Base-by-base conservation (phyloP, 2,329 filamentous ascomycete species). In the Pezicula carpinea region DNA sequence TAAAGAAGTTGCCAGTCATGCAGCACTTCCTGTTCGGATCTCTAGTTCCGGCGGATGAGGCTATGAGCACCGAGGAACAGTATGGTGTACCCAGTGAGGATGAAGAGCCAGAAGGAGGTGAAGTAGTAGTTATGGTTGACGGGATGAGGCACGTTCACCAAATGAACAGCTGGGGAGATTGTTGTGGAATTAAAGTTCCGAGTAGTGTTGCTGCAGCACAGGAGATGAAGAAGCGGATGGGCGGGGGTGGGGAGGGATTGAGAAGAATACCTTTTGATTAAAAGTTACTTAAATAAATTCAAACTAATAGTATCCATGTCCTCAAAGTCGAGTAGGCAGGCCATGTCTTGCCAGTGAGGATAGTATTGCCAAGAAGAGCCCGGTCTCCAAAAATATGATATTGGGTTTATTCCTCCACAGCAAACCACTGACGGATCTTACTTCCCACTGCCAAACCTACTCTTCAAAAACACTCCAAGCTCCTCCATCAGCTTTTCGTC, bases 21-120 rank as follows among this genome's bases (percentile, higher is more conserved):
- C 93, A 99, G 69, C 95, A 99, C 66, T 99, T 99, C 59, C 63
- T 99, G 46, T 99, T 99, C 62, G 93, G 93, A 1, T 85, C 83
- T 7, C 68, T 99, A 43, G 76, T 99, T 2, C 85, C 89, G 0
- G 89, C 92, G 0, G 80, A 76, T 0, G 80, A 89, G 18, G 88
- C 81, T 1, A 97, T 99, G 93, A 87, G 81, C 52, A 76, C 73
- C 39, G 80, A 83, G 57, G 69, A 70, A 21, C 76, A 80, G 39
- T 68, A 69, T 1, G 75, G 71, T n/a, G 60, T 65, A 4, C 60
- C 64, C 3, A 65, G 65, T 4, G 72, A 74, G 35, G 76, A 75
- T 10, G 72, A 72, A 22, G 77, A 79, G 50, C 66, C 64, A 0
- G 71, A 72, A 39, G 74, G 75, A 44, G 77, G 79, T 0, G 80